Evolutionary conservation across 1,284 basidiomycete species (phyloP), one percentile per base, ranked within the genome.

Genomic region (Pholiota adiposa): DNA sequence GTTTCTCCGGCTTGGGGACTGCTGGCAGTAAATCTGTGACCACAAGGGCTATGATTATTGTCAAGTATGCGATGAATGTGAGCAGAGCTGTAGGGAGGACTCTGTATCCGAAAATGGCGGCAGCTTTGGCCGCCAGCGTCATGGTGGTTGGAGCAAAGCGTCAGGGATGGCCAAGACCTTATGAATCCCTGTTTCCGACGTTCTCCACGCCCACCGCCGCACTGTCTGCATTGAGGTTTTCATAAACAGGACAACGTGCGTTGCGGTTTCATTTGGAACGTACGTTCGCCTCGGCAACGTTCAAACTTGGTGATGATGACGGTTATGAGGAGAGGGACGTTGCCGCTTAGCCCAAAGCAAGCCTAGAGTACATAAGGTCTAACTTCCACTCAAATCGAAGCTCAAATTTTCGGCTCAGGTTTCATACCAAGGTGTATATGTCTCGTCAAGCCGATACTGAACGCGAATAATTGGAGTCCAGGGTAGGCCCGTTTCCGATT

Each of bases 11-110:
- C 31, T 74, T 73, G 0, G 84, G 83, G 8, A 86, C 73, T 16
- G 67, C 59, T 0, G 84, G 79, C 5, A 87, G 77, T 34, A 80
- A 71, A 69, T 91, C 86, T 5, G 83, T 83, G 21, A 82, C 64
- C 9, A 84, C 70, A 2, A 90, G 79, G n/a, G 80, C 73, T 12
- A 71, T 70, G 61, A 88, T 84, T 54, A 89, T 73, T 1, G 77
- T 68, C 1, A 72, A 70, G 67, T 91, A 92, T 52, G 86, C 65
- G 54, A 84, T 58, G 16, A 83, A 61, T 14, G 81, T 72, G 2
- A 88, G 68, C 21, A 83, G 64, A 0, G 86, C 85, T 9, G 84
- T 83, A 1, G 85, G 82, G 3, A 78, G 49, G 4, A 75, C 76
- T 57, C 69, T 59, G 62, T 67, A 70, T 31, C 65, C 70, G 12